Base-by-base conservation (phyloP, 805 yeast genomes). In the Candida succiphila region DNA sequence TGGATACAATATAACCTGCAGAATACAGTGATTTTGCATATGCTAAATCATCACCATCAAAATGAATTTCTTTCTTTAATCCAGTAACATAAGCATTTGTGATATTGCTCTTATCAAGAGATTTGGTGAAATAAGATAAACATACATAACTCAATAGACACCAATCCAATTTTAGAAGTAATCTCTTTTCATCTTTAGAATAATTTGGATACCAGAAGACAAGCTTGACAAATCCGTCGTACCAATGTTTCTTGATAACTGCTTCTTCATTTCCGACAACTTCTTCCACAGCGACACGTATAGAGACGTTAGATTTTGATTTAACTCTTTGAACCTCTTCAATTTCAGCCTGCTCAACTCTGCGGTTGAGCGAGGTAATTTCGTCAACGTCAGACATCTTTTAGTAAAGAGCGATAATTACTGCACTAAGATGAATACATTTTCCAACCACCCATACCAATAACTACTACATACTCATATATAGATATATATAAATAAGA, bases 61-160 rank as follows among this genome's bases (percentile, higher is more conserved):
- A 67, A 4, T 62, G 60, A 25, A 78, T 55, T 30, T 62, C 75
- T 42, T 68, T 75, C 37, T 66, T 54, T 72, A 80, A 63, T 16
- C 83, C 80, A 14, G 77, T 67, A 27, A 74, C 76, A 44, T 77
- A 79, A 1, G 86, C 86, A 45, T 78, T 75, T 39, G 66, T 67
- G 36, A 73, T 57, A 51, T 78, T 80, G 29, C 71, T 63, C 39
- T 68, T 69, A 50, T 80, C 87, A 30, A 80, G 60, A 31, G 75
- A 69, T 48, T 78, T 78, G 35, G 79, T 74, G 79, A 83, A 80
- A 51, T 78, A 78, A 1, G 76, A 75, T 17, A 64, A 44, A 44
- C 72, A 66, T 15, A 51, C 54, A 38, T 63, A 66, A 25, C 64
- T 54, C 23, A 75, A 62, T 31, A 80, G 51, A 29, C 72, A 52